Evolutionary conservation across 768 basidiomycete genomes (phyloP).

Genomic region (Naematelia encephala): DNA sequence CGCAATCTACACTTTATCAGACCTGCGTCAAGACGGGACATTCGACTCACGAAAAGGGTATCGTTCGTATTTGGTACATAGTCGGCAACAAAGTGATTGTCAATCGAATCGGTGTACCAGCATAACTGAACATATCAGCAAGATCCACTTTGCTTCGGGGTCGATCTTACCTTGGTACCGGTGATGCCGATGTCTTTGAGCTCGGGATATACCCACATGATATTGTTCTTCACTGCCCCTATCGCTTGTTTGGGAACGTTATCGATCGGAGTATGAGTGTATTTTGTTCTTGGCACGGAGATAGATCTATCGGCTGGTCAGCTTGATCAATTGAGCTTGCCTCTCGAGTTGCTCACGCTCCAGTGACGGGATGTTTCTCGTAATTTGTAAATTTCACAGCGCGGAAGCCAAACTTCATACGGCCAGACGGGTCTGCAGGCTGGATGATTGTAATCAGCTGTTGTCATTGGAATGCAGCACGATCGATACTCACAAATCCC

Average conservation of each 20-base stretch:
- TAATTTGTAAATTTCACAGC: conserved; percentile 18
- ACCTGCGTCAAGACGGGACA: background rate
- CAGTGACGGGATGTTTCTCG: conserved; percentile 12
- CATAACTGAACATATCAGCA: conserved; percentile 8
- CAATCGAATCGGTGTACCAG: conserved; percentile 22
- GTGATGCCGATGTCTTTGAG: conserved; percentile 30
- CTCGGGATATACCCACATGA: conserved; percentile 22
- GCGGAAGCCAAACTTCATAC: conserved; percentile 20
- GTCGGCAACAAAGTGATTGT: conserved; percentile 16
- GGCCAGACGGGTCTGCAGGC: conserved; percentile 7
- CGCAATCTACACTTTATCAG: background rate
- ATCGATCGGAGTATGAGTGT: conserved; percentile 10
- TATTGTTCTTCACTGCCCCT: conserved; percentile 18
- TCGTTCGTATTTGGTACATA: conserved; percentile 11
- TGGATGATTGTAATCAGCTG: background rate
- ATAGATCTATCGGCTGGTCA: conserved; percentile 6
- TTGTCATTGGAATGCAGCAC: background rate
- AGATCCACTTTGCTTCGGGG: background rate
- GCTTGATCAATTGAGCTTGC: background rate
- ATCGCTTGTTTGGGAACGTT: conserved; percentile 27
- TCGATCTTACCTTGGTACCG: conserved; percentile 2
- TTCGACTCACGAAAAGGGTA: conserved; percentile 9
- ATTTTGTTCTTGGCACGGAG: conserved; percentile 24
- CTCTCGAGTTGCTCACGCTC: conserved; percentile 2
- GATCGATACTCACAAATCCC: background rate